Evolutionary conservation across 75 land plant genomes (phyloP), one percentile per base, ranked within the genome.

Genomic region (Adiantum capillusveneris): DNA sequence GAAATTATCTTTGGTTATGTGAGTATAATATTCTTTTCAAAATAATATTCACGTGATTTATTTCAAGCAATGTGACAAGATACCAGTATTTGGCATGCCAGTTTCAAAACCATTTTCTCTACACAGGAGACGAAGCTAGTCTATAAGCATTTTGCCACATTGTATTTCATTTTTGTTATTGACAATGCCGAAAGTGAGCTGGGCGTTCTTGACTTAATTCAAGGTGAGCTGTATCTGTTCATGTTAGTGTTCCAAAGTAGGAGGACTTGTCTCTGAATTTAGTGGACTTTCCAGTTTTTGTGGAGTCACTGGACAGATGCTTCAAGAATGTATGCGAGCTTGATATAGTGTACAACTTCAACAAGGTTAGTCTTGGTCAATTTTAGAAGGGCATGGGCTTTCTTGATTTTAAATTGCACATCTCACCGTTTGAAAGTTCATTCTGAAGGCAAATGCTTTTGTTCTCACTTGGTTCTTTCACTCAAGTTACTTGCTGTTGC

Each of bases 261-360:
- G 3, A 9, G 37, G 3, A 9, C 37, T 34, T 9, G 37, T 34
- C 37, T 0, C 24, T 69, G 30, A 55, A 24, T 22, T 0, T 59
- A 37, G 21, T 22, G 42, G 60, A 20, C 29, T 53, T 62, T 55
- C 44, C 90, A 94, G 98, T 94, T 42, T 86, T 94, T 69, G 98
- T 94, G 51, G 98, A 94, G 63, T 81, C 96, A 20, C 45, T 94
- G 78, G 98, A 94, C 70, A 84, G 78, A 44, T 85, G 89, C 76
- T 94, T 94, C 78, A 90, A 90, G 76, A 90, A 94, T 70, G 98
- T 94, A 1, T 90, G 98, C 54, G 98, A 94, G 69, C 98, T 89
- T 46, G 96, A 94, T 75, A 69, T 94, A 57, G 90, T 94, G 36
- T 94, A 70, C 73, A 94, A 90, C 55, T 90, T 81, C 61, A 81